phyloP scores from a whole-genome alignment of 768 basidiomycete species.

The Infundibulicybe gibba region DNA sequence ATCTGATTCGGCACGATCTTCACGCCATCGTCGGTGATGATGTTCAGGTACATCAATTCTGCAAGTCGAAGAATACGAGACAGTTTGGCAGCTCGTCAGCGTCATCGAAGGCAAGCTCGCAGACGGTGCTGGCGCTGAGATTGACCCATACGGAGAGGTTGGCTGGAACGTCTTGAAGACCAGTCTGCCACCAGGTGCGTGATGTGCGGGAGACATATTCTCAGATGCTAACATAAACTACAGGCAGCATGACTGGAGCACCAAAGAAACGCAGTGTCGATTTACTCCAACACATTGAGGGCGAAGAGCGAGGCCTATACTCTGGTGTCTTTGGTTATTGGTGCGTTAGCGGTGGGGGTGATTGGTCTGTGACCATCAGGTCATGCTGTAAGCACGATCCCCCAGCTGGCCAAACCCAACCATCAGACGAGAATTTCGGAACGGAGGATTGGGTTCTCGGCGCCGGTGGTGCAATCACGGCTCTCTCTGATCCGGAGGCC shows the following conservation, averaged over 20 bases:
- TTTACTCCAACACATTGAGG: constrained; percentile 80
- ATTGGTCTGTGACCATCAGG: constrained; percentile 93
- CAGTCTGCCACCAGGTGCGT: constrained; percentile 82
- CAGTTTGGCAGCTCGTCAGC: constrained; percentile 94
- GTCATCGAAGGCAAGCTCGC: constrained; percentile 76
- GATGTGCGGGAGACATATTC: neutral
- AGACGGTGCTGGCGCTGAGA: constrained; percentile 19
- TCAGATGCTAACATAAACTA: neutral
- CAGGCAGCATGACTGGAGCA: constrained; percentile 97
- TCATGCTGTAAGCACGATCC: constrained; percentile 78
- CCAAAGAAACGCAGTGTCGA: constrained; percentile 94
- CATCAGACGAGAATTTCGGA: neutral
- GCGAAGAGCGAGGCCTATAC: constrained; percentile 70
- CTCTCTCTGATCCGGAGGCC: constrained; percentile 75
- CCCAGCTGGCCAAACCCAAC: neutral
- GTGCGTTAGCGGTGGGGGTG: constrained; percentile 82
- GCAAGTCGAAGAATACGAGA: constrained; percentile 90
- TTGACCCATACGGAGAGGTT: constrained; percentile 42
- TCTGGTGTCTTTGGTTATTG: constrained; percentile 95
- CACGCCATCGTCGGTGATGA: constrained; percentile 79
- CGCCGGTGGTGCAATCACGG: constrained; percentile 96
- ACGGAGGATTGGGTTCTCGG: constrained; percentile 74
- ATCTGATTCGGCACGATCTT: constrained; percentile 91
- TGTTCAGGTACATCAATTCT: constrained; percentile 49
- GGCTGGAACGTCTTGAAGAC: constrained; percentile 78